Evolutionary conservation across 2,329 filamentous ascomycete genomes (phyloP).

Genomic region (Fusarium lyarnte): DNA sequence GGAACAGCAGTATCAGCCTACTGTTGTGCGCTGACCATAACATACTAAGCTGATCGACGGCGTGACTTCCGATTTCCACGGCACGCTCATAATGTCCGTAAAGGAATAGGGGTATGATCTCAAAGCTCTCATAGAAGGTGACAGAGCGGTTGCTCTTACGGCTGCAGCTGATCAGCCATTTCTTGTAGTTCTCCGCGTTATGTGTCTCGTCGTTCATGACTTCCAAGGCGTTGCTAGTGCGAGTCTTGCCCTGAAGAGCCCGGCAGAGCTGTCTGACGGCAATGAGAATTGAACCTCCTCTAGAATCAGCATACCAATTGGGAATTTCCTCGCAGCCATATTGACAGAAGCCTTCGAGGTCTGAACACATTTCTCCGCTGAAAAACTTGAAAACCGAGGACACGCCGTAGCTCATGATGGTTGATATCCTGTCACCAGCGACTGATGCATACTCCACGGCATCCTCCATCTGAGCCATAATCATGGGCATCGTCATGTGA

Average conservation of each 20-base stretch:
- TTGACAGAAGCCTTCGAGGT: constrained; percentile 75
- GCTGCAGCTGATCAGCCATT: constrained; percentile 62
- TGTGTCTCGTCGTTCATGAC: constrained; percentile 77
- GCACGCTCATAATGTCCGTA: constrained; percentile 71
- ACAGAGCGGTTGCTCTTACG: constrained; percentile 71
- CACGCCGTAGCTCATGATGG: constrained; percentile 76
- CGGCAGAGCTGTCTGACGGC: constrained; percentile 72
- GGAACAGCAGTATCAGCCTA: constrained; percentile 66
- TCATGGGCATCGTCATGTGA: constrained; percentile 67
- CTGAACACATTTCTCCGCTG: constrained; percentile 72
- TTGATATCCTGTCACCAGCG: constrained; percentile 76
- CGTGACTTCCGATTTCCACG: constrained; percentile 64
- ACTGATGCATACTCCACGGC: constrained; percentile 72
- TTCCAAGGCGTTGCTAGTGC: constrained; percentile 56
- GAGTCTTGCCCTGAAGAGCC: constrained; percentile 80
- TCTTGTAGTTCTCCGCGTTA: constrained; percentile 65
- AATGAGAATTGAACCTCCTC: constrained; percentile 76
- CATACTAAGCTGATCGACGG: constrained; percentile 57
- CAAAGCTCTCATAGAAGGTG: constrained; percentile 74
- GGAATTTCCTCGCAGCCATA: constrained; percentile 79
- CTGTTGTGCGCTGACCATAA: constrained; percentile 70
- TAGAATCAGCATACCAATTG: constrained; percentile 75
- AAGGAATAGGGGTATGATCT: constrained; percentile 69
- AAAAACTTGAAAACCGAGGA: constrained; percentile 74
- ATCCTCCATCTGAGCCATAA: constrained; percentile 69